A percentile compares a stretch with the other conserved stretches of the same genome.
phyloP scores from a whole-genome alignment of 495 filamentous ascomycete species.

The Aspergillus taichungensis region DNA sequence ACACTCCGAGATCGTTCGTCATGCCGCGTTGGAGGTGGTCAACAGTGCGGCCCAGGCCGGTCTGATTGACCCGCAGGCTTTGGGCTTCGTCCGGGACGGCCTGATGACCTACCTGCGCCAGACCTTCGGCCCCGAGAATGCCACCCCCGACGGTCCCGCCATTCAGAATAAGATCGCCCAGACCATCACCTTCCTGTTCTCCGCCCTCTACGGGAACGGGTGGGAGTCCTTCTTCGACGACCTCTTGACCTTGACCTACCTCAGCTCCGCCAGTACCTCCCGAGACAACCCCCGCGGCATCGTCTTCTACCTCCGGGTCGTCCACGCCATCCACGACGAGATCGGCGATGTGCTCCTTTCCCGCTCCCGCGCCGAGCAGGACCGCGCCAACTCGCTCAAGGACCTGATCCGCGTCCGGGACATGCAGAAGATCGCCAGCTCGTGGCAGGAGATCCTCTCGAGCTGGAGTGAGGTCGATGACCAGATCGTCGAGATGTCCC shows the following conservation, averaged over 20 bases:
- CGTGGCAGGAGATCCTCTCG: conserved; percentile 85
- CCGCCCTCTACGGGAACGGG: conserved; percentile 66
- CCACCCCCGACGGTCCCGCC: conserved; percentile 52
- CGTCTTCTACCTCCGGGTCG: conserved; percentile 77
- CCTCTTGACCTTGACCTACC: conserved; percentile 58
- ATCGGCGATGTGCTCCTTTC: conserved; percentile 87
- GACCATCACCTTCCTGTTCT: conserved; percentile 87
- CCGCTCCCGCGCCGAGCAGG: conserved; percentile 62
- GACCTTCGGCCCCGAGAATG: conserved; percentile 54
- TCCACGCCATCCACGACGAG: conserved; percentile 88
- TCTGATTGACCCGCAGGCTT: conserved; percentile 54
- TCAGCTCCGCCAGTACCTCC: conserved; percentile 34
- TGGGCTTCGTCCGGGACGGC: conserved; percentile 63
- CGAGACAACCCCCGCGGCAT: conserved; percentile 68
- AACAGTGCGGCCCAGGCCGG: conserved; percentile 80
- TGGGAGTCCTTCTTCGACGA: conserved; percentile 90
- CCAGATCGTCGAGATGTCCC: conserved; percentile 68
- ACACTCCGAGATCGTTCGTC: conserved; percentile 72
- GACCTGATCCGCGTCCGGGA: conserved; percentile 79
- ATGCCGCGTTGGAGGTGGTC: conserved; percentile 81
- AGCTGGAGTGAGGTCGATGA: conserved; percentile 70
- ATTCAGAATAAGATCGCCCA: conserved; percentile 98
- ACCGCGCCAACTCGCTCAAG: conserved; percentile 75
- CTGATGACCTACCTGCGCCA: conserved; percentile 68
- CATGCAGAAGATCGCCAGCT: conserved; percentile 71